Percentiles rank a stretch among this genome's conserved stretches.
Conservation (phyloP, 2,329 filamentous ascomycete genomes). For the Pezicula rhizophila region DNA sequence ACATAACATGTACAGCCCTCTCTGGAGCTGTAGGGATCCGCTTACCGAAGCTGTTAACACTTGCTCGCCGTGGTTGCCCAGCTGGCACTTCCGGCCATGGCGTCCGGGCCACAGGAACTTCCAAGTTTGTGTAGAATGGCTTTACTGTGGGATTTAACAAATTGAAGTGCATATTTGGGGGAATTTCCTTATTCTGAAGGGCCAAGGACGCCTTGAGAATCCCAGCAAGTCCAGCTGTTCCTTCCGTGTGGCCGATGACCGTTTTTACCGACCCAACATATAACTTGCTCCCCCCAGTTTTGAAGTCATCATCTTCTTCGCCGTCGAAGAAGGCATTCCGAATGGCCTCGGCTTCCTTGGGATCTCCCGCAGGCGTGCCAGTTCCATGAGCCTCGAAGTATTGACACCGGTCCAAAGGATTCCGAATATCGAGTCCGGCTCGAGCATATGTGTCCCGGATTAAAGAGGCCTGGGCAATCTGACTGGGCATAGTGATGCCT, state of each 20-base stretch:
- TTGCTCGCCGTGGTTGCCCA: slow-evolving; percentile 2
- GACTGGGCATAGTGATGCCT: slow-evolving; percentile 48
- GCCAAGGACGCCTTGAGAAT: slow-evolving; percentile 24
- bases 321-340: slow-evolving; percentile 10
- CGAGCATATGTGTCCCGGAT: slow-evolving; percentile 1
- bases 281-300: background rate
- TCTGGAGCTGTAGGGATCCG: no score
- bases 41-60: slow-evolving; percentile 10
- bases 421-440: slow-evolving; percentile 1
- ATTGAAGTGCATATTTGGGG: slow-evolving; percentile 27
- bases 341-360: slow-evolving; percentile 16
- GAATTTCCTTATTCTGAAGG: slow-evolving; percentile 23
- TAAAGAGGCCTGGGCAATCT: slow-evolving; percentile 30
- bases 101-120: no score
- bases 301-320: background rate
- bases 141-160: slow-evolving; percentile 28
- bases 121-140: slow-evolving; percentile 7
- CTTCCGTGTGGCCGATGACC: slow-evolving; percentile 23
- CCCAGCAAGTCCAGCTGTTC: slow-evolving; percentile 24
- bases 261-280: slow-evolving; percentile 20
- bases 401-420: slow-evolving; percentile 3
- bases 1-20: no score
- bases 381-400: slow-evolving; percentile 24
- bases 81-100: slow-evolving; percentile 11
- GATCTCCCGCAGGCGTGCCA: slow-evolving; percentile 22